Evolutionary conservation across 768 basidiomycete genomes (phyloP), one percentile per base, ranked within the genome.

Genomic region (Lactifluus echinatus): DNA sequence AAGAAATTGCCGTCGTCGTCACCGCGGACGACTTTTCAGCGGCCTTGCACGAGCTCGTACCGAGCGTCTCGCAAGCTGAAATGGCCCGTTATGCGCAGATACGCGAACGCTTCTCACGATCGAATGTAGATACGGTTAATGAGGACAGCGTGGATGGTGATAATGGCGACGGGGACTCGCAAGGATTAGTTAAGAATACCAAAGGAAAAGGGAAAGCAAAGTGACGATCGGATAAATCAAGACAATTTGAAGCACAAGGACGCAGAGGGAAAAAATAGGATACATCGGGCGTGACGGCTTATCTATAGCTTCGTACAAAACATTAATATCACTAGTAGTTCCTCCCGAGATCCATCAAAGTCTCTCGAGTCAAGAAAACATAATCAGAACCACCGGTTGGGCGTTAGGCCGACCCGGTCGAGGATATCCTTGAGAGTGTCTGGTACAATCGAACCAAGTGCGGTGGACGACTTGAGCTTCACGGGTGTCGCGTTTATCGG

Each of bases 11-110:
- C 12, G 85, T 97, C 14, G 72, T 84, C n/a, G 91, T 98, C 0
- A 77, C 77, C 0, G 73, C 74, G 59, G 74, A 73, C 24, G 95
- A 98, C 70, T 98, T 98, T 69, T 74, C 80, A 29, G 69, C 68
- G 12, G 94, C 95, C 2, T 72, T 97, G 23, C 62, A 70, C 3
- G 82, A 82, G 56, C 75, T 94, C 2, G 75, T 85, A 11, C 90
- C 92, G 3, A 91, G 88, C 65, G 85, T 98, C 19, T 93, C 85
- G 66, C 76, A 85, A 57, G 78, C 79, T 8, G 95, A 97, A 69
- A 84, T 98, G 82, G 78, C 80, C 1, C 88, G 92, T 65, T 98
- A 98, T 69, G 76, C 75, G 46, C 70, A 71, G 55, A 81, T 96
- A 10, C 88, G 89, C 68, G 70, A 73, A 62, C 77, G 78, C 36